phyloP scores from a whole-genome alignment of 1,139 yeast species.

The Zhuliangozyma blackwelliae region DNA sequence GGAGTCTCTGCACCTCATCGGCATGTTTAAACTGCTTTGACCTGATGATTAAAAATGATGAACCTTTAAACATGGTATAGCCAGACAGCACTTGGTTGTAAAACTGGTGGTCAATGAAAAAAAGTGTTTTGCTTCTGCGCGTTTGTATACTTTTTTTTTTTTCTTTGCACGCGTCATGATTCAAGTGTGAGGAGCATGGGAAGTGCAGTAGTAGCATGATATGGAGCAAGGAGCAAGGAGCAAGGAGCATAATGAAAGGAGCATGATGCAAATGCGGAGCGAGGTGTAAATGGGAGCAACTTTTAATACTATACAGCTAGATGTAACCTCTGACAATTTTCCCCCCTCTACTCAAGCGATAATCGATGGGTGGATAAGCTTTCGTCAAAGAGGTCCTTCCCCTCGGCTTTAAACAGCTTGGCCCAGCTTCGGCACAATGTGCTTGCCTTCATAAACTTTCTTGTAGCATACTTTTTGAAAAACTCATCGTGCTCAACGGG shows the following conservation, averaged over 20 bases:
- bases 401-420: slow-evolving; percentile 47
- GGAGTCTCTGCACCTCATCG: slow-evolving; percentile 16
- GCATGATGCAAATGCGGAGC: too few relatives aligned
- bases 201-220: too few relatives aligned
- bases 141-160: too few relatives aligned
- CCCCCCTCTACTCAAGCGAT: slow-evolving; percentile 8
- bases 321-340: background rate
- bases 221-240: too few relatives aligned
- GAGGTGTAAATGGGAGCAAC: background rate
- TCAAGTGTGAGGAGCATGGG: too few relatives aligned
- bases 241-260: too few relatives aligned
- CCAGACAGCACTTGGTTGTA: too few relatives aligned
- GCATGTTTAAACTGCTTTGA: slow-evolving; percentile 21
- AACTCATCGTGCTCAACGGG: slow-evolving; percentile 94
- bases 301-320: background rate
- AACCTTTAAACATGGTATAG: slow-evolving; percentile 30
- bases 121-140: too few relatives aligned
- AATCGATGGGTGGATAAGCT: slow-evolving; percentile 13
- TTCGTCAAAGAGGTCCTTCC: slow-evolving; percentile 23
- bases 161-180: too few relatives aligned
- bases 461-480: slow-evolving; percentile 88
- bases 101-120: too few relatives aligned
- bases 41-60: slow-evolving; percentile 37
- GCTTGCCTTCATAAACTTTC: slow-evolving; percentile 89
- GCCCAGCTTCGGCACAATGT: slow-evolving; percentile 91